phyloP scores from a whole-genome alignment of 2,329 filamentous ascomycete species.

The Coniochaeta sp. region DNA sequence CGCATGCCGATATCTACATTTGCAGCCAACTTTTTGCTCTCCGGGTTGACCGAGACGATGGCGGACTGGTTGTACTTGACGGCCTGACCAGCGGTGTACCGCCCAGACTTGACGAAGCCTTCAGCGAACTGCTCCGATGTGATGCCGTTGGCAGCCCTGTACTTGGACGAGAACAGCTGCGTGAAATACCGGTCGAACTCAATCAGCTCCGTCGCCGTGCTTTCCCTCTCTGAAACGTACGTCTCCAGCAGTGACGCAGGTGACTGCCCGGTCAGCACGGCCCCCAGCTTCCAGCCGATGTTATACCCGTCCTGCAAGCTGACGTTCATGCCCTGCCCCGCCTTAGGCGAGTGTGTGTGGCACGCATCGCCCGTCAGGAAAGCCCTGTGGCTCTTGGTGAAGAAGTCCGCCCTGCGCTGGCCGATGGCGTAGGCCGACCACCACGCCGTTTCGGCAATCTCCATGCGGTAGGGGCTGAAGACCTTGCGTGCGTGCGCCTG shows the following conservation, averaged over 20 bases:
- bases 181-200: constrained; percentile 51
- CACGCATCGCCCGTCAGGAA: constrained; percentile 60
- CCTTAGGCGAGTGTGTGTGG: constrained; percentile 61
- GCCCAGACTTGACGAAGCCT: constrained; percentile 47
- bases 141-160: constrained; percentile 26
- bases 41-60: constrained; percentile 19
- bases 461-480: constrained; percentile 46
- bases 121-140: constrained; percentile 47
- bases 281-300: constrained; percentile 52
- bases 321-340: constrained; percentile 57
- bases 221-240: constrained; percentile 45
- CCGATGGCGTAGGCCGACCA: constrained; percentile 59
- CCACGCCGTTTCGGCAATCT: constrained; percentile 50
- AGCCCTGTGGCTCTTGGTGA: constrained; percentile 48
- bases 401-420: constrained; percentile 51
- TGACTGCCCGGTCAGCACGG: constrained; percentile 37
- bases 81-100: constrained; percentile 55
- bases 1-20: constrained; percentile 40
- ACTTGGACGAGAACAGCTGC: constrained; percentile 42
- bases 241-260: constrained; percentile 37
- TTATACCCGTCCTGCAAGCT: constrained; percentile 58
- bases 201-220: constrained; percentile 50
- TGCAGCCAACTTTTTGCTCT: background rate
- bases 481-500: constrained; percentile 44
- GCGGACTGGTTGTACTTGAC: constrained; percentile 44